phyloP scores from a whole-genome alignment of 148 eudicot genomes.

The Heliamphora exappendiculata region DNA sequence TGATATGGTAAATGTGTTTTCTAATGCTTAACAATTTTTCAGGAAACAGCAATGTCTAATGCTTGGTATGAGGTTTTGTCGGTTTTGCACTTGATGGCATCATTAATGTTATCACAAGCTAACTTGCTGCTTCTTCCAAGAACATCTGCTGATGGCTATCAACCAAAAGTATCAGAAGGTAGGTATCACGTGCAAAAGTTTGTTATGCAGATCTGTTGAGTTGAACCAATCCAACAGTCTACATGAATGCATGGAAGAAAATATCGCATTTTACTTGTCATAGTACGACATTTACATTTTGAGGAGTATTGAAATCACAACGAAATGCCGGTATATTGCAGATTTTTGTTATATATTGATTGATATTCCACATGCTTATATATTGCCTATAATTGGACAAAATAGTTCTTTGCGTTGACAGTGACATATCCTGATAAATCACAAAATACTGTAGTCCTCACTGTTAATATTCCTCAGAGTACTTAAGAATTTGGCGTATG shows the following conservation, averaged over 20 bases:
- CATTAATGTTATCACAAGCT: constrained; percentile 74
- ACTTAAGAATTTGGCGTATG: not conserved
- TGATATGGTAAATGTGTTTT: too few species aligned
- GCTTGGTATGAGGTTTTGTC: constrained; percentile 98
- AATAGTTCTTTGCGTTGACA: not conserved
- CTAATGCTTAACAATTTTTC: too few species aligned
- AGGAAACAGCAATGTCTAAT: constrained; percentile 80
- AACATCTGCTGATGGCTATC: constrained; percentile 82
- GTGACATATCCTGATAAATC: not conserved
- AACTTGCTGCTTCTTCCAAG: constrained; percentile 90
- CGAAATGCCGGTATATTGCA: not conserved
- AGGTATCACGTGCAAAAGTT: constrained; percentile 18
- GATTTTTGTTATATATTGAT: not conserved
- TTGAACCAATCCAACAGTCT: not conserved
- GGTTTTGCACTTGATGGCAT: constrained; percentile 93
- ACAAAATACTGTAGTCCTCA: not conserved
- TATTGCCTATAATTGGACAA: not conserved
- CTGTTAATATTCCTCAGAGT: not conserved
- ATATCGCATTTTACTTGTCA: not conserved
- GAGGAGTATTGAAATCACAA: not conserved
- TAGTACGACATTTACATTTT: not conserved
- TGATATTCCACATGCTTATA: not conserved
- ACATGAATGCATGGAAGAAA: not conserved
- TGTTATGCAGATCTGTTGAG: not conserved
- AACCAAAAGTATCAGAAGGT: constrained; percentile 95